Evolutionary conservation across 495 filamentous ascomycete species (phyloP), one percentile per base, ranked within the genome.

Genomic region (Cladorrhinum samala): DNA sequence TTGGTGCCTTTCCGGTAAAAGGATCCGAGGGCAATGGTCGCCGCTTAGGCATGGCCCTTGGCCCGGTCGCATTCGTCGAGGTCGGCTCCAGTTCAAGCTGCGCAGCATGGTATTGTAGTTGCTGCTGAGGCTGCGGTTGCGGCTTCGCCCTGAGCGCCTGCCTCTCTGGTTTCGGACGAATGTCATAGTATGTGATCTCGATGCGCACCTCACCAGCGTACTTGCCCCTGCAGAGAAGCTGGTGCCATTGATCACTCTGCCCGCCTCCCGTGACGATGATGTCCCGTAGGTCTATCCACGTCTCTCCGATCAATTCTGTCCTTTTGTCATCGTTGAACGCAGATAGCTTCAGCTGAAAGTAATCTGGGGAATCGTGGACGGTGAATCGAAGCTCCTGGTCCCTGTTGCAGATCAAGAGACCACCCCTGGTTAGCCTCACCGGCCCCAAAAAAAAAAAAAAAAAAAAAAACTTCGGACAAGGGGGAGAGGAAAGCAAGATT

Each of bases 311-410:
- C 55, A 98, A 65, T 49, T 98, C 92, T 0, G 91, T 96, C 72
- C 84, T 91, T 70, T 94, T 96, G 66, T 98, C 92, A 62, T 98
- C 92, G 65, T 95, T 96, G 77, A 97, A 97, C 4, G 96, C 84
- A 4, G 91, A 94, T 14, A 97, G 80, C 68, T 99, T 97, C 30
- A 99, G 74, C 58, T 88, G 86, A 63, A 86, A 87, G 73, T 97
- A 99, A 62, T 99, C 93, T 2, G 91, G 84, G 9, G 91, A 96
- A 62, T 97, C 91, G 74, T 95, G 91, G 39, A 99, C 93, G 40
- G 80, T 89, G 61, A 95, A 99, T 41, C 94, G 88, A 27, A 99
- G 80, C 69, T 99, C 93, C 64, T 96, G 89, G 65, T 99, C 93
- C 93, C 93, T 98, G 63, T 13, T 47, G 19, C 18, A 24, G 2